Evolutionary conservation across 768 basidiomycete genomes (phyloP), one percentile per base, ranked within the genome.

Genomic region (Agaricus subrufescens): DNA sequence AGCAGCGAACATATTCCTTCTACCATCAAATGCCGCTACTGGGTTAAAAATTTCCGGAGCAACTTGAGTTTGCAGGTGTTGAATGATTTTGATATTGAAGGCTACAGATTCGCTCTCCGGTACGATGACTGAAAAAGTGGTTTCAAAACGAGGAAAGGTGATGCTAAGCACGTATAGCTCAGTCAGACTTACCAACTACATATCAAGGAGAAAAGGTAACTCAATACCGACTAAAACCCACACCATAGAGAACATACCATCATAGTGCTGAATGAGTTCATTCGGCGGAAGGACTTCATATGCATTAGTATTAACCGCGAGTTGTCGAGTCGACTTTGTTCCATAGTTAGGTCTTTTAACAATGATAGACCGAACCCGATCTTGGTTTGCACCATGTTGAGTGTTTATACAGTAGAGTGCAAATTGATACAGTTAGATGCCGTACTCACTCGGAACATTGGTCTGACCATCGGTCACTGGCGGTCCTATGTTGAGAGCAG

Each of bases 21-120:
- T 77, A 0, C 90, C 90, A 56, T 92, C 91, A 58, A 91, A 92
- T 1, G 82, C 89, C 15, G 77, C 85, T 12, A 77, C 81, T 9
- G 87, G 89, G 2, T 81, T 88, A 64, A 93, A 93, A 23, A 88
- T 72, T n/a, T 78, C 69, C 0, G 82, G 83, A 1, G 83, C 81
- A 3, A 79, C 74, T 0, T 71, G 66, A 3, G 71, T 73, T 65
- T 93, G 91, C 12, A 93, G 67, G 14, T 72, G 73, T 12, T 76
- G 75, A 47, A 93, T 84, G 9, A 93, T 69, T 12, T 86, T 83
- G 75, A 92, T 76, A 57, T 90, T 91, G 53, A 47, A 46, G 3
- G 37, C 37, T 26, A 54, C 27, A 1, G 53, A 54, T 23, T 5
- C 89, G 68, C 12, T 80, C 72, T 1, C 81, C 79, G 0, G 91